A percentile compares a stretch with the other conserved stretches of the same genome.
Conservation (phyloP, 1,139 yeast genomes). For the Debaryomycetaceae sp. region DNA sequence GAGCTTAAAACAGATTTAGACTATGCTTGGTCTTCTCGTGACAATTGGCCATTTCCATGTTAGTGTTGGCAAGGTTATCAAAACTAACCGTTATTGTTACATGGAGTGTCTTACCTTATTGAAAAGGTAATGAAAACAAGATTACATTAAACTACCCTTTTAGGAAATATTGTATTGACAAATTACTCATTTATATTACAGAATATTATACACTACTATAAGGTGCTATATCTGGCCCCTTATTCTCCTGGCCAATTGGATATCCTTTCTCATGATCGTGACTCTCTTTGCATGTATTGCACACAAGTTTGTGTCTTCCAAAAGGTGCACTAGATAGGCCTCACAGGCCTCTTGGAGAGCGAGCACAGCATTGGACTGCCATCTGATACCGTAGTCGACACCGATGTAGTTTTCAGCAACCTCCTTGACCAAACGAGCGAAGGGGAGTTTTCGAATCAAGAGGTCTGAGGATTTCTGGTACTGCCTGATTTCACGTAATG, state of each 20-base stretch:
- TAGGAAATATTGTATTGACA: slow-evolving; percentile 4
- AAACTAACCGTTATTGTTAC: neutral
- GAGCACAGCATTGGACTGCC: slow-evolving; percentile 87
- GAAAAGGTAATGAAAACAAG: neutral
- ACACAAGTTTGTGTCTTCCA: slow-evolving; percentile 87
- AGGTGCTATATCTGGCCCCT: slow-evolving; percentile 51
- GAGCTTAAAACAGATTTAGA: too few relatives aligned
- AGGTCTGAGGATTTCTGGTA: slow-evolving; percentile 79
- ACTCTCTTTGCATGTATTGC: slow-evolving; percentile 94
- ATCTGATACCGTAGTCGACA: slow-evolving; percentile 60
- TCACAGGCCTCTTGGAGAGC: slow-evolving; percentile 94
- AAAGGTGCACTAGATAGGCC: slow-evolving; percentile 77
- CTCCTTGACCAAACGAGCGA: slow-evolving; percentile 81
- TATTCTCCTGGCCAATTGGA: slow-evolving; percentile 85
- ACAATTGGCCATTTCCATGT: neutral
- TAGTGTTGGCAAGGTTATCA: neutral
- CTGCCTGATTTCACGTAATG: slow-evolving; percentile 72
- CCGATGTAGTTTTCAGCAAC: slow-evolving; percentile 70
- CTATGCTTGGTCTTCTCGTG: too few relatives aligned
- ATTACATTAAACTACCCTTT: neutral
- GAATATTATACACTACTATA: neutral
- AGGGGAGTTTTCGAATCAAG: slow-evolving; percentile 80
- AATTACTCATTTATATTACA: slow-evolving; percentile 2
- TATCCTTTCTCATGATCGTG: slow-evolving; percentile 91
- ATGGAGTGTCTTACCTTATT: neutral